Evolutionary conservation across 2,329 filamentous ascomycete genomes (phyloP), one percentile per base, ranked within the genome.

Genomic region (Microcera coccophila): DNA sequence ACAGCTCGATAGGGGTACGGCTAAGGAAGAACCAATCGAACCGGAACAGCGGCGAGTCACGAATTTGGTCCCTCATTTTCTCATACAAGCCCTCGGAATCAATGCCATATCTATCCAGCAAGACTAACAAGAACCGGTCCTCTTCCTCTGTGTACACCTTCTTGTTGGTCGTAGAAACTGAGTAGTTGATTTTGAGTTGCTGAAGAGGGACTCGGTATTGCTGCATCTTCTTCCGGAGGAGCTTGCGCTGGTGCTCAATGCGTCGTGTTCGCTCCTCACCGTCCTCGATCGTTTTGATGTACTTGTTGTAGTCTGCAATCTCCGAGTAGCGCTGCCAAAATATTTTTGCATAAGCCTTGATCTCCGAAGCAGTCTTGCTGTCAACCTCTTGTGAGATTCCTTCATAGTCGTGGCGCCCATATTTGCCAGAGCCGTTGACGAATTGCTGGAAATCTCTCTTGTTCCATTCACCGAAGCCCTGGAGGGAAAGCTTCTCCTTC

Each of bases 11-110:
- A 0, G 93, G 89, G 4, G 91, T 98, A 35, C 93, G 82, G 64
- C 88, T 95, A 31, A 98, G 77, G 75, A 98, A 96, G 73, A 98
- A 98, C 94, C 94, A 98, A 64, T 98, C 93, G 59, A 98, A 98
- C 29, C 93, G 83, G 78, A 98, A 98, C 3, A 98, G 74, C 9
- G 93, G 90, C 43, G 85, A 91, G 53, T 96, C 90, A 24, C 90
- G 85, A 53, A 98, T 95, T 63, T 97, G 93, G 52, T 97, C 91
- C n/a, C 93, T 85, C 61, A 98, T 95, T 64, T 83, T 84, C 57
- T 98, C 93, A 64, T 93, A 94, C 49, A 98, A 78, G 24, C 81
- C 81, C 58, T 97, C 91, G 2, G 86, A 85, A 62, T 98, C 94
- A 26, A 98, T 83, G 5, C 94, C 93, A 57, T 90, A 86, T 65